phyloP scores from a whole-genome alignment of 495 filamentous ascomycete species.

The Mycothermus thermophilus region DNA sequence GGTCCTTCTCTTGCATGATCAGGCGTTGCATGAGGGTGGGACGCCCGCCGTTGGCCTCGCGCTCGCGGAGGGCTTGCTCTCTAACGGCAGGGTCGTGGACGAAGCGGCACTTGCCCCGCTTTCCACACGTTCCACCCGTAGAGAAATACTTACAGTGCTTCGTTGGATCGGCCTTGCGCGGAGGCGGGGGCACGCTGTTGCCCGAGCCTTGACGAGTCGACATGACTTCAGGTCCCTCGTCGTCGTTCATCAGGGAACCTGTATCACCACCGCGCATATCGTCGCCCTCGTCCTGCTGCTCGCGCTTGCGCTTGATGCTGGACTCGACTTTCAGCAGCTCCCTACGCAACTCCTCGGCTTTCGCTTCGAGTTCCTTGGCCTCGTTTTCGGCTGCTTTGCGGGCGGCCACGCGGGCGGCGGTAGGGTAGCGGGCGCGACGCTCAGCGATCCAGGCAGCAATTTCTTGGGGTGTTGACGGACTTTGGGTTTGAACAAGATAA shows the following conservation, averaged over 20 bases:
- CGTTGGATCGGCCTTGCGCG: conserved; percentile 35
- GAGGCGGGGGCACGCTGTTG: conserved; percentile 25
- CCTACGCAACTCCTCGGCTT: conserved; percentile 36
- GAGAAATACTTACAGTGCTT: conserved; percentile 49
- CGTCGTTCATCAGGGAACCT: conserved; percentile 27
- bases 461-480: conserved; percentile 38
- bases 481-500: conserved; percentile 27
- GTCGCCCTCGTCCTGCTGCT: conserved; percentile 42
- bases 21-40: conserved; percentile 44
- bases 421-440: conserved; percentile 65
- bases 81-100: conserved; percentile 41
- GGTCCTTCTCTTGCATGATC: conserved; percentile 41
- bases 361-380: conserved; percentile 23
- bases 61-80: conserved; percentile 38
- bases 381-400: conserved; percentile 30
- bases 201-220: conserved; percentile 26
- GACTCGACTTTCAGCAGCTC: conserved; percentile 38
- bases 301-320: conserved; percentile 43
- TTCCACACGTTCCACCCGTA: conserved; percentile 45
- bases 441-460: conserved; percentile 70
- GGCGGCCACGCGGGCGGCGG: conserved; percentile 44
- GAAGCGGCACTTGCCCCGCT: conserved; percentile 53
- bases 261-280: conserved; percentile 34
- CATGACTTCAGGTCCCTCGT: conserved; percentile 36
- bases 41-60: conserved; percentile 39